phyloP scores from a whole-genome alignment of 805 yeast species.

The Tetrapisispora fleetii region DNA sequence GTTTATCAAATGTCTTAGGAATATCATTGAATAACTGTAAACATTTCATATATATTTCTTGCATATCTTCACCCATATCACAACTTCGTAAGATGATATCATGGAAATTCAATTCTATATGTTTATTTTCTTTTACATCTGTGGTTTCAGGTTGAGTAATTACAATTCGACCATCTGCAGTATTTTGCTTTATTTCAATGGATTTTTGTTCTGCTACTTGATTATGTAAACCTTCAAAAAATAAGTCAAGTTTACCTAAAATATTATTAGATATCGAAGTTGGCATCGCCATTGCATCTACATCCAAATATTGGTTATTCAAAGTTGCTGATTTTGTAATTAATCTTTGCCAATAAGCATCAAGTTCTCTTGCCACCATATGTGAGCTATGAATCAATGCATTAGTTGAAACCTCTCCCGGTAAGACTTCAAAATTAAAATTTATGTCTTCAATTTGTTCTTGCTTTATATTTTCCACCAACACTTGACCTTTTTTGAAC shows the following conservation, averaged over 20 bases:
- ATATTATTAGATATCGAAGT: slow-evolving; percentile 10
- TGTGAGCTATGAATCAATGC: slow-evolving; percentile 18
- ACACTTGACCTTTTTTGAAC: not conserved
- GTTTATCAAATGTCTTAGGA: slow-evolving; percentile 16
- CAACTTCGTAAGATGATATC: slow-evolving; percentile 24
- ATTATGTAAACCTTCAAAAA: slow-evolving; percentile 21
- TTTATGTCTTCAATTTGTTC: not conserved
- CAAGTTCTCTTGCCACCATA: slow-evolving; percentile 21
- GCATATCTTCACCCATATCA: slow-evolving; percentile 26
- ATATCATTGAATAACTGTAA: slow-evolving; percentile 25
- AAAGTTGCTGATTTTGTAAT: slow-evolving; percentile 12
- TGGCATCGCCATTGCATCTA: slow-evolving; percentile 19
- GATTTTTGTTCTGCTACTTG: slow-evolving; percentile 18
- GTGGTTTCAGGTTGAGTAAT: not conserved
- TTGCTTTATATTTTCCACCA: not conserved
- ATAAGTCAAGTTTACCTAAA: slow-evolving; percentile 18
- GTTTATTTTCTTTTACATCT: slow-evolving; percentile 9
- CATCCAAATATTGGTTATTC: slow-evolving; percentile 13
- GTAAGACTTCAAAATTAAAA: slow-evolving; percentile 2
- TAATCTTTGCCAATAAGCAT: slow-evolving; percentile 21
- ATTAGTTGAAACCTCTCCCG: slow-evolving; percentile 19
- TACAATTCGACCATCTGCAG: not conserved
- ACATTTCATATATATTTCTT: slow-evolving; percentile 24
- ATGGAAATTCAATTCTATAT: slow-evolving; percentile 15
- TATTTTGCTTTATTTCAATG: slow-evolving; percentile 13